Evolutionary conservation across 1,284 basidiomycete genomes (phyloP), one percentile per base, ranked within the genome.

Genomic region (Earliella scabrosa): DNA sequence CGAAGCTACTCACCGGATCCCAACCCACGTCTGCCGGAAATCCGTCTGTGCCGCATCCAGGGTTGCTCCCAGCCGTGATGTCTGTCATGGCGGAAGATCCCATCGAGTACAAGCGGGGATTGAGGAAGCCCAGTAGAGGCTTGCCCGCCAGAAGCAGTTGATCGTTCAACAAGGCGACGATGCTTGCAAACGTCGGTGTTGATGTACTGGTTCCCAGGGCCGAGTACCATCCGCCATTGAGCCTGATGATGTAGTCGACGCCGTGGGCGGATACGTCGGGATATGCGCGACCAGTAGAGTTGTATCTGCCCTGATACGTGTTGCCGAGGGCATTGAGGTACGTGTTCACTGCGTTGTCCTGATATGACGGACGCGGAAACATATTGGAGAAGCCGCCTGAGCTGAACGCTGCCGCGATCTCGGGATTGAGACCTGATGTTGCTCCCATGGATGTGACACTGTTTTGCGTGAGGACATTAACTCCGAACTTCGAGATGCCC

Each of bases 301-400:
- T 68, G 54, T 52, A 68, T 2, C 57, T 47, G 5, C 59, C 85
- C 2, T 73, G 57, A 54, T 82, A 83, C 0, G 70, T 74, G 23
- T 71, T 73, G 7, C 71, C 63, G 18, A 62, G 48, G 2, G 29
- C 43, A 4, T 14, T 27, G 29, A 59, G 66, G 61, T 47, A 81
- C 13, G 58, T 56, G 6, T 63, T 31, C 3, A 80, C 77, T 4
- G 69, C 67, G 0, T 41, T 24, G 21, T 50, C 44, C 61, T 79
- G 79, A 61, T 75, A 81, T 9, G 36, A 35, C 1, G 77, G 77
- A 1, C 64, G 59, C 3, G 68, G 44, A 61, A 80, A 82, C 59
- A 74, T 70, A 56, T 75, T 71, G 58, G 79, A 82, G 72, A 87
- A 87, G 2, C 87, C 88, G 50, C 86, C 87, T 8, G 86, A 85